These are phyloP conservation scores for Clavispora phyllophila DNA, from an alignment of 805 yeast genomes.

Conservation along the genomic window DNA sequence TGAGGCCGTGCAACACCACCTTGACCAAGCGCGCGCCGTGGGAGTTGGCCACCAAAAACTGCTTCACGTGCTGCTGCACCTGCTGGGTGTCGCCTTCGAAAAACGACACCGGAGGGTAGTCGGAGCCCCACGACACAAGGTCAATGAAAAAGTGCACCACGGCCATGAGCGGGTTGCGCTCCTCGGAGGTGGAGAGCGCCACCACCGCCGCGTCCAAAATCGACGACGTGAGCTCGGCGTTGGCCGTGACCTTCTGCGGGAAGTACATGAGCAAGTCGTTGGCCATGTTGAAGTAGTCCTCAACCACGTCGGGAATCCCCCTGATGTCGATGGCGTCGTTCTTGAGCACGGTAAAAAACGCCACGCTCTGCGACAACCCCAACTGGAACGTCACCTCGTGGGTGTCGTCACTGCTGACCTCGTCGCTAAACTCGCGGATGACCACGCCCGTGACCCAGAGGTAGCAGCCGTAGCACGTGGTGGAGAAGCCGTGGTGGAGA, in stretches of 20 bases:
- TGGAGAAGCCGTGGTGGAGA: slow-evolving; percentile 64
- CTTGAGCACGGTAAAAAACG: slow-evolving; percentile 45
- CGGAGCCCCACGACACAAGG: slow-evolving; percentile 78
- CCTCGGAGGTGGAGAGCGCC: slow-evolving; percentile 48
- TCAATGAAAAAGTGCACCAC: slow-evolving; percentile 78
- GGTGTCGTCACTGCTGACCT: slow-evolving; percentile 39
- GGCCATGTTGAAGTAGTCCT: slow-evolving; percentile 82
- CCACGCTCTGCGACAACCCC: slow-evolving; percentile 58
- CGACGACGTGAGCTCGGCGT: slow-evolving; percentile 44
- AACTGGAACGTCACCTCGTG: slow-evolving; percentile 68
- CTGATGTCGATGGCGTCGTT: slow-evolving; percentile 25
- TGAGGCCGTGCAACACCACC: slow-evolving; percentile 58
- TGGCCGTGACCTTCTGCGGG: slow-evolving; percentile 47
- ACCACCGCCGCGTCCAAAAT: slow-evolving; percentile 56
- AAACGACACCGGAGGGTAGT: slow-evolving; percentile 72
- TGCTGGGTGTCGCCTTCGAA: slow-evolving; percentile 36
- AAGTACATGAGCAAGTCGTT: slow-evolving; percentile 72
- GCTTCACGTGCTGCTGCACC: slow-evolving; percentile 51
- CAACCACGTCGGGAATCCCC: slow-evolving; percentile 63
- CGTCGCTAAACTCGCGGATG: slow-evolving; percentile 68
- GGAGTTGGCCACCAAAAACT: slow-evolving; percentile 35
- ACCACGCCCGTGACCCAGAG: slow-evolving; percentile 86
- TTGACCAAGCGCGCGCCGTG: slow-evolving; percentile 56
- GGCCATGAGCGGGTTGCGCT: slow-evolving; percentile 65
- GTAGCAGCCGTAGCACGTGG: slow-evolving; percentile 72